A percentile compares a stretch with the other conserved stretches of the same genome.
These are phyloP conservation scores for Cercospora nicotianae DNA, from an alignment of 2,329 filamentous ascomycete genomes.

Conservation along the genomic window DNA sequence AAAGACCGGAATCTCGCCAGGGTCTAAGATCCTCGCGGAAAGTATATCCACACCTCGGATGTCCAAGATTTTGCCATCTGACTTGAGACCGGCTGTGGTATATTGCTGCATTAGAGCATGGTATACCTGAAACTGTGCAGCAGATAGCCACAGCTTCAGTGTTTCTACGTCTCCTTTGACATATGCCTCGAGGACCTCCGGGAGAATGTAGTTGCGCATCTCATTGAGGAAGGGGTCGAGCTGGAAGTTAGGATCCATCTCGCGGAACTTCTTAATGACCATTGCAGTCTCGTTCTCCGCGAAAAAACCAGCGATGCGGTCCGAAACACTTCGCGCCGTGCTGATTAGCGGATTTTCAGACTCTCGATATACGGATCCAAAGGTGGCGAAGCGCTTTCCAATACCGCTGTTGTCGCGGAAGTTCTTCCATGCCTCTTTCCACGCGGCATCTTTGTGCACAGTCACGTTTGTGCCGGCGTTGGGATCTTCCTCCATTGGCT, in stretches of 20 bases:
- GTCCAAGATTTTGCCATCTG: conserved; percentile 91
- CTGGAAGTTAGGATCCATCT: conserved; percentile 94
- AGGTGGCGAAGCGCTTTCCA: conserved; percentile 81
- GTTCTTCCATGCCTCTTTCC: conserved; percentile 97
- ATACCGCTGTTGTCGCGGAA: conserved; percentile 89
- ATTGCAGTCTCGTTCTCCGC: conserved; percentile 96
- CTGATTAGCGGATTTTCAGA: conserved; percentile 95
- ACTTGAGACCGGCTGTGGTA: conserved; percentile 86
- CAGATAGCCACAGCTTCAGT: conserved; percentile 91
- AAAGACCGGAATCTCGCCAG: conserved; percentile 88
- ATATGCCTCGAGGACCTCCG: conserved; percentile 95
- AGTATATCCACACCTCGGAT: conserved; percentile 91
- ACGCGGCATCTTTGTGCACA: conserved; percentile 92
- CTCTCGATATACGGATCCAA: conserved; percentile 88
- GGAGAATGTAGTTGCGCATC: conserved; percentile 95
- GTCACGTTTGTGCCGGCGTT: conserved; percentile 94
- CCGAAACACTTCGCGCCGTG: conserved; percentile 90
- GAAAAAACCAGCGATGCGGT: conserved; percentile 91
- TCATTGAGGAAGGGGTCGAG: conserved; percentile 93
- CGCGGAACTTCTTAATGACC: conserved; percentile 96
- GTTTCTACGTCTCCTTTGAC: conserved; percentile 93
- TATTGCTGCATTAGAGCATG: conserved; percentile 97
- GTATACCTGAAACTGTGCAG: conserved; percentile 94
- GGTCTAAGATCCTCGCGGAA: conserved; percentile 75
- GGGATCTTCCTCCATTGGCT: conserved; percentile 77